Conservation (phyloP, 2,329 filamentous ascomycete species). For the Myriosclerotinia duriaeana region DNA sequence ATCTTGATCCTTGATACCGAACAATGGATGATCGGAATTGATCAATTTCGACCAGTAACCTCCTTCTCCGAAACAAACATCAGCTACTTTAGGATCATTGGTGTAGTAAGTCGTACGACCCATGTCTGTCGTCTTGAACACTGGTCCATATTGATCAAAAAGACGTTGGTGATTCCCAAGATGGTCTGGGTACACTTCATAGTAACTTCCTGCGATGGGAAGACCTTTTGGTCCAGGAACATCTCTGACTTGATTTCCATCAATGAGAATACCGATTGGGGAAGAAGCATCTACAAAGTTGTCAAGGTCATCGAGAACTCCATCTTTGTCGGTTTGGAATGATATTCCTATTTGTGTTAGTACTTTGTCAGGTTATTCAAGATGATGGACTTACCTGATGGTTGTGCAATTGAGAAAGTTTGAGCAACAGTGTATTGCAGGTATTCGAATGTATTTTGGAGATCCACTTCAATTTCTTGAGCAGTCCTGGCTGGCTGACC, state of each 20-base stretch:
- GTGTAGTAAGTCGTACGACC: conserved; percentile 41
- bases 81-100: conserved; percentile 42
- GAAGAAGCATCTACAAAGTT: conserved; percentile 24
- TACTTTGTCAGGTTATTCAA: not conserved
- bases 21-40: conserved; percentile 31
- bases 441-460: conserved; percentile 26
- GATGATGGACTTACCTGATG: conserved; percentile 23
- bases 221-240: conserved; percentile 40
- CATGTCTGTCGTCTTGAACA: conserved; percentile 44
- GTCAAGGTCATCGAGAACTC: conserved; percentile 27
- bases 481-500: conserved; percentile 22
- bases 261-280: conserved; percentile 29
- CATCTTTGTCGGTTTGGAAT: conserved; percentile 28
- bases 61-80: conserved; percentile 40
- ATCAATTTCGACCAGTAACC: conserved; percentile 44
- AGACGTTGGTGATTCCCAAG: conserved; percentile 45
- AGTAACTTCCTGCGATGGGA: conserved; percentile 43
- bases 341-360: conserved; percentile 26
- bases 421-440: conserved; percentile 27
- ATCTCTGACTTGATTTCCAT: conserved; percentile 29
- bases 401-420: conserved; percentile 24
- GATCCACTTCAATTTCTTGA: conserved; percentile 24
- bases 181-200: conserved; percentile 45
- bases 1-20: conserved; percentile 25
- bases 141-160: conserved; percentile 43